Evolutionary conservation across 2,329 filamentous ascomycete species (phyloP).

Genomic region (Venturia asperata): DNA sequence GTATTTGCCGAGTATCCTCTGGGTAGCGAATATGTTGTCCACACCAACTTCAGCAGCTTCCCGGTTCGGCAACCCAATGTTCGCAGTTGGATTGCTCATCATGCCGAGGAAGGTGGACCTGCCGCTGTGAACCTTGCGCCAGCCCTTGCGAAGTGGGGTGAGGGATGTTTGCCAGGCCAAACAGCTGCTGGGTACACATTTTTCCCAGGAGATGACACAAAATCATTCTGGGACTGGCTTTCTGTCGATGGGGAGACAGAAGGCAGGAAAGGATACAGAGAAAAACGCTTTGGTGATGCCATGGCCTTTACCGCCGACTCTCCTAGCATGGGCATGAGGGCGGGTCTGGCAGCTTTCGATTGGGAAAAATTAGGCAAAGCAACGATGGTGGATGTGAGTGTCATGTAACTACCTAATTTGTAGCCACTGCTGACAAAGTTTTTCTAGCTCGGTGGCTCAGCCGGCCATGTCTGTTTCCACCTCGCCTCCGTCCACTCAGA

Average conservation of each 20-base stretch:
- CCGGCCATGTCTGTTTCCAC: slow-evolving; percentile 20
- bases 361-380: slow-evolving; percentile 16
- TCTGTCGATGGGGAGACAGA: slow-evolving; percentile 30
- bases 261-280: slow-evolving; percentile 28
- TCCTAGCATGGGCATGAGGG: slow-evolving; percentile 26
- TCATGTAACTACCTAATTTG: not conserved
- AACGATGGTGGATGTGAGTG: slow-evolving; percentile 20
- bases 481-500: slow-evolving; percentile 20
- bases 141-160: not conserved
- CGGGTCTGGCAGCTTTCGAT: slow-evolving; percentile 9
- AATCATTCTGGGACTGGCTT: slow-evolving; percentile 27
- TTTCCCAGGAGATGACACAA: slow-evolving; percentile 23
- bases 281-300: slow-evolving; percentile 29
- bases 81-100: slow-evolving; percentile 17
- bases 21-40: slow-evolving; percentile 10
- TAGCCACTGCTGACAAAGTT: not conserved
- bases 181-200: slow-evolving; percentile 28
- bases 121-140: slow-evolving; percentile 12
- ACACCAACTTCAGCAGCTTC: slow-evolving; percentile 15
- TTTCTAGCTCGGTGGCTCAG: slow-evolving; percentile 23
- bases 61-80: not conserved
- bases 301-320: slow-evolving; percentile 31
- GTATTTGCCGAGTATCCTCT: slow-evolving; percentile 28
- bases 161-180: slow-evolving; percentile 23
- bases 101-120: slow-evolving; percentile 17